Conservation (phyloP, 805 yeast genomes). For the Wickerhamomyces alni region DNA sequence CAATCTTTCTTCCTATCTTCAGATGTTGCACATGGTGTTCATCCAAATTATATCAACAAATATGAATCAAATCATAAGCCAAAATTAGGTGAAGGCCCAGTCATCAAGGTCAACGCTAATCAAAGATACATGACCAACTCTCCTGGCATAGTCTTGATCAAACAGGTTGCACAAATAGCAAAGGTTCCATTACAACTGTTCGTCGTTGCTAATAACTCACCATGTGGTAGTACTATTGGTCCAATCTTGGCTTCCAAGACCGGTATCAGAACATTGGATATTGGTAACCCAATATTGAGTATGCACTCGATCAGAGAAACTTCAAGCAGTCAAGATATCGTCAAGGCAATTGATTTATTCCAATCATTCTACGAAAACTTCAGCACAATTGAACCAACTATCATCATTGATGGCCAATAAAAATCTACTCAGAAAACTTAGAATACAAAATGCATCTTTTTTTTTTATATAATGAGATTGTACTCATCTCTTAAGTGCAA, state of each 20-base stretch:
- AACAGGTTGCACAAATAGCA: constrained; percentile 60
- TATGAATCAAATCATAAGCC: constrained; percentile 83
- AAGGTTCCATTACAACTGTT: constrained; percentile 84
- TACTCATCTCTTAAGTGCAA: neutral
- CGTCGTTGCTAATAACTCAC: constrained; percentile 88
- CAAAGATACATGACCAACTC: constrained; percentile 94
- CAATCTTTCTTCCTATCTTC: constrained; percentile 86
- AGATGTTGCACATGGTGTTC: constrained; percentile 96
- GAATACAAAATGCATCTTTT: neutral
- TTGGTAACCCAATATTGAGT: constrained; percentile 87
- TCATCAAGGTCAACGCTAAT: constrained; percentile 87
- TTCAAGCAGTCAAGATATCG: constrained; percentile 74
- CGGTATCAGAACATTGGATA: constrained; percentile 81
- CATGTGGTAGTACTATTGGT: constrained; percentile 96
- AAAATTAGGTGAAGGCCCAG: constrained; percentile 82
- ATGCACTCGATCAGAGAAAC: constrained; percentile 96
- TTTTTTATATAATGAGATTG: neutral
- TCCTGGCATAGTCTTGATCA: constrained; percentile 75
- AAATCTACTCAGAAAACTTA: no score
- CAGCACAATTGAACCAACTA: constrained; percentile 34
- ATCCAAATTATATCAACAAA: constrained; percentile 77
- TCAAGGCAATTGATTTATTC: constrained; percentile 54
- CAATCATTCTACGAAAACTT: constrained; percentile 51
- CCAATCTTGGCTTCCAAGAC: constrained; percentile 85
- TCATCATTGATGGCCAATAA: constrained; percentile 30